Evolutionary conservation across 148 eudicot genomes (phyloP), one percentile per base, ranked within the genome.

Genomic region (Fallopia convolvulus): DNA sequence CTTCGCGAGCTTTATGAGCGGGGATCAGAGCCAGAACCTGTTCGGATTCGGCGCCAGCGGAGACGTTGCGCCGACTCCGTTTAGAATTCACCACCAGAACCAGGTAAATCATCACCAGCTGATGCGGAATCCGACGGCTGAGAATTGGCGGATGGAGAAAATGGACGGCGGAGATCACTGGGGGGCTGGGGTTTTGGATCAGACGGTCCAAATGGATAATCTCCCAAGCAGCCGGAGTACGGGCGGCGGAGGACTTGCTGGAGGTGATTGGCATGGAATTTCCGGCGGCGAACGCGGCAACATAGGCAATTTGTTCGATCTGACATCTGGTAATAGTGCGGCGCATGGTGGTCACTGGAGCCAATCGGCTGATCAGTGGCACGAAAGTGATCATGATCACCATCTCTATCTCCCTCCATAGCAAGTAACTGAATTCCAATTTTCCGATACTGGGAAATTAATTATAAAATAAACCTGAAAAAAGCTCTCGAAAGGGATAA

Each of bases 351-450:
- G 60, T 58, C 33, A 58, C 39, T 63, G 70, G 70, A 63, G 39
- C 70, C 70, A 63, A 26, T 63, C 70, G 17, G 39, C 36, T 63
- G 70, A 63, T 63, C 39, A 63, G 17, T 63, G 70, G 70, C 70
- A 63, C 12, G 70, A 26, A 63, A 63, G 70, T 63, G 70, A 63
- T 10, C 70, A 26, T 61, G 68, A 61, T 61, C 68, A 61, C 13
- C 68, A 63, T 63, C 70, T 63, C 39, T 63, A 63, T 63, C 70
- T 63, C 18, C 70, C 70, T 26, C 70, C 70, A 30, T 63, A 63
- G 70, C 66, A 58, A 56, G 11, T 23, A 58, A 58, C 66, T 23
- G 66, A 58, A 58, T 58, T 58, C 13, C 26, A 20, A 6, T 3
- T 56, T 56, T 56, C 63, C 5, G 26, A 20, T 18, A 56, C 20